Base-by-base conservation (phyloP, 2,329 filamentous ascomycete species). In the Fusarium nisikadoi region DNA sequence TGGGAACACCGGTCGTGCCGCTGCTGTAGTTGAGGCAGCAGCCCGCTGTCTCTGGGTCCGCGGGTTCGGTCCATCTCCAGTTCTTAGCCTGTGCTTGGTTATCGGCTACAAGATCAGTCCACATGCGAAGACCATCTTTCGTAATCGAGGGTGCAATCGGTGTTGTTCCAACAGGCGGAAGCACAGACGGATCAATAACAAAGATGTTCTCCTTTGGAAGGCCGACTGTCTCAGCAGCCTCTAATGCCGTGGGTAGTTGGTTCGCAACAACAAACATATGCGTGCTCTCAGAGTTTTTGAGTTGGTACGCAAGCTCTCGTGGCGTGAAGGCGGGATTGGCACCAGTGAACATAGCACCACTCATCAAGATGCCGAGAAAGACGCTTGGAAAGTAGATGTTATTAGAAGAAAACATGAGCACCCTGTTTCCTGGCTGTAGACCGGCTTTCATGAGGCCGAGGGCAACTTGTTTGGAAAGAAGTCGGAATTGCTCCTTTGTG, bases 1-100 rank as follows among this genome's bases (percentile, higher is more conserved):
- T 97, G 6, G 94, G 93, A 3, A 94, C 86, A 3, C 94, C 94
- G 0, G 94, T 96, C 12, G 92, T 94, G 8, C 93, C 89, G 27
- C 88, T 91, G 70, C 89, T 92, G 80, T 95, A 96, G 80, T 96
- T 95, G 67, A 96, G 86, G 29, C 90, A 91, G 71, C 91, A 88
- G 2, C 88, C 88, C 7, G 86, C 85, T n/a, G 82, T 80, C 61
- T 85, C 84, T 3, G 88, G 81, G 25, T 86, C 83, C 0, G 81
- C 78, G 0, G 84, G 85, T 59, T 90, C 85, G 9, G 87, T 79
- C 93, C 93, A 95, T 54, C 83, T 81, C 79, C 91, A 94, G 0
- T 49, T 52, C 9, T 76, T 77, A 2, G 83, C 80, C 4, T 88
- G 81, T 76, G 41, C 82, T 27, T 65, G 54, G 80, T 61, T 63